phyloP scores from a whole-genome alignment of 2,329 filamentous ascomycete genomes.

The Pyricularia pennisetigena region DNA sequence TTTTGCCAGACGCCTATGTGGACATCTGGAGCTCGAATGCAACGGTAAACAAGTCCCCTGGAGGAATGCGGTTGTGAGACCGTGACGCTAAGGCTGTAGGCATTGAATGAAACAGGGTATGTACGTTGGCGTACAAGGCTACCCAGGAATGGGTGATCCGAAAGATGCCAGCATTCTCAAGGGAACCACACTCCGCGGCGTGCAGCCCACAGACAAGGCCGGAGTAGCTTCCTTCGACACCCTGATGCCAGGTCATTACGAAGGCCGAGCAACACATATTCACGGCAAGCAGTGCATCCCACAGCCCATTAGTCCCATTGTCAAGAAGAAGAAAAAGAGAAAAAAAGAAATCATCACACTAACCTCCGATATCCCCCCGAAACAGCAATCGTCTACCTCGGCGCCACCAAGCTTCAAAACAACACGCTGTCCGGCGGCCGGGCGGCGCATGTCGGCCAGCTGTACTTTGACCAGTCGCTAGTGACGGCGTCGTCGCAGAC shows the following conservation, averaged over 20 bases:
- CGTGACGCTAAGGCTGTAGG: background rate
- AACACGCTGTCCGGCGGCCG: slow-evolving; percentile 42
- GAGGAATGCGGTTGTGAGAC: background rate
- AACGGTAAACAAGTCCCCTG: slow-evolving; percentile 10
- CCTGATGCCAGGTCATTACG: slow-evolving; percentile 33
- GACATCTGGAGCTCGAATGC: slow-evolving; percentile 33
- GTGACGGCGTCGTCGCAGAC: slow-evolving; percentile 35
- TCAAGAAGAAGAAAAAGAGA: no score
- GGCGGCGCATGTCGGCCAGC: slow-evolving; percentile 47
- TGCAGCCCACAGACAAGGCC: slow-evolving; percentile 27
- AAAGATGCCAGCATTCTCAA: slow-evolving; percentile 24
- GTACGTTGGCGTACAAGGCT: slow-evolving; percentile 7
- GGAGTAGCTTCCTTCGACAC: slow-evolving; percentile 30
- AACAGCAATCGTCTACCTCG: slow-evolving; percentile 19
- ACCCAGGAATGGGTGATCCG: slow-evolving; percentile 13
- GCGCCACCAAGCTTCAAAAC: slow-evolving; percentile 31
- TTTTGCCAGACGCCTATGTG: slow-evolving; percentile 34
- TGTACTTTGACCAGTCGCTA: slow-evolving; percentile 50
- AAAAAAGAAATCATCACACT: no score
- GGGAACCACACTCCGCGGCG: slow-evolving; percentile 21
- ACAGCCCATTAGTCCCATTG: no score
- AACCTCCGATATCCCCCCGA: background rate
- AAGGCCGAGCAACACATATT: slow-evolving; percentile 28
- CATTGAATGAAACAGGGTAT: background rate
- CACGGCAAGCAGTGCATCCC: slow-evolving; percentile 16